These are phyloP conservation scores for Trichaptum fuscoviolaceum DNA, from an alignment of 768 basidiomycete genomes.

Conservation along the genomic window DNA sequence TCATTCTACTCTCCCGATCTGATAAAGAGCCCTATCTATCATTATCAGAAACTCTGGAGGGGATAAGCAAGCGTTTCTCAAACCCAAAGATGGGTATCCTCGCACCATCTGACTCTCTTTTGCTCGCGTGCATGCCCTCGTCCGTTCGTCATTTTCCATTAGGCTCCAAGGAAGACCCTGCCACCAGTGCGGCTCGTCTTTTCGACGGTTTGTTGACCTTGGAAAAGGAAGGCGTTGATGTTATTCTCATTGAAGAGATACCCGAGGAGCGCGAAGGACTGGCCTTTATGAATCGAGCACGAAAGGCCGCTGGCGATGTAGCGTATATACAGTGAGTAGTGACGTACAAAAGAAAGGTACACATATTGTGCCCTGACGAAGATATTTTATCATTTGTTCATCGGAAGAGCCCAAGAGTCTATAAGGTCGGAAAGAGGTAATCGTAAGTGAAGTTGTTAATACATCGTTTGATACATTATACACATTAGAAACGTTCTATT, in stretches of 20 bases:
- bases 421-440: no score
- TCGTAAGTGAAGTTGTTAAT: no score
- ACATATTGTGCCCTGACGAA: background rate
- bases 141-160: conserved; percentile 51
- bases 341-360: background rate
- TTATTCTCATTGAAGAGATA: conserved; percentile 84
- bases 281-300: conserved; percentile 91
- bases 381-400: background rate
- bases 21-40: conserved; percentile 35
- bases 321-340: background rate
- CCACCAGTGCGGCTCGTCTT: conserved; percentile 69
- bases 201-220: conserved; percentile 85
- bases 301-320: conserved; percentile 75
- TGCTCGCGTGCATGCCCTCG: conserved; percentile 23
- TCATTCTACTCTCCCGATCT: conserved; percentile 61
- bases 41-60: conserved; percentile 24
- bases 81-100: conserved; percentile 62
- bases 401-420: no score
- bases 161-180: conserved; percentile 48
- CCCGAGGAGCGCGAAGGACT: conserved; percentile 77
- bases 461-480: no score
- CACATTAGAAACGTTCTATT: no score
- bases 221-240: conserved; percentile 69
- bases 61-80: conserved; percentile 42
- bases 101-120: conserved; percentile 51